A percentile compares a stretch with the other conserved stretches of the same genome.
phyloP scores from a whole-genome alignment of 2,329 filamentous ascomycete genomes.

The Pseudogymnoascus pannorum region DNA sequence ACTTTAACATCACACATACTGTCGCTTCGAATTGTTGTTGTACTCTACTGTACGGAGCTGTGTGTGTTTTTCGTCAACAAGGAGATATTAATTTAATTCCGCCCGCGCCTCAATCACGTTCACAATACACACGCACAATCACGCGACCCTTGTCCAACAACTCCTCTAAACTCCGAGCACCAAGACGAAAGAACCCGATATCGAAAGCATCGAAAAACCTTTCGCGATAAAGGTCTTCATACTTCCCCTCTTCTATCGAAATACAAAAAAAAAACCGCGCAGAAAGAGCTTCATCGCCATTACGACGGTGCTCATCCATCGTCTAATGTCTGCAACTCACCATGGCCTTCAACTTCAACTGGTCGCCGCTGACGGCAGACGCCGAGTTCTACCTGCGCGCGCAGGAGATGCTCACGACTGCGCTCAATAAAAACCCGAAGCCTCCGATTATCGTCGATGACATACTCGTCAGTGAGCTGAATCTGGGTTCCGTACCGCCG shows the following conservation, averaged over 20 bases:
- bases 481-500: conserved; percentile 87
- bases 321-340: conserved; percentile 16
- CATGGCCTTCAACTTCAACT: conserved; percentile 99
- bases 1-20: background rate
- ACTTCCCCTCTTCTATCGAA: background rate
- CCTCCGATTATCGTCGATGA: conserved; percentile 99
- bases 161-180: background rate
- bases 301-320: background rate
- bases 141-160: background rate
- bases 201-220: background rate
- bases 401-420: conserved; percentile 87
- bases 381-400: conserved; percentile 84
- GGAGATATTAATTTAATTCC: background rate
- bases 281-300: background rate
- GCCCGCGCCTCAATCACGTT: background rate
- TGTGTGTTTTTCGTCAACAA: background rate
- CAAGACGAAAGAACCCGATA: background rate
- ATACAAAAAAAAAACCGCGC: background rate
- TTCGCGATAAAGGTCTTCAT: background rate
- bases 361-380: conserved; percentile 96
- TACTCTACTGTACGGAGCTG: background rate
- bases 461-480: conserved; percentile 96
- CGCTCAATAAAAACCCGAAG: conserved; percentile 95
- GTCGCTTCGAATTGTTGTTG: background rate
- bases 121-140: background rate